Conservation (phyloP, 306 rosid genomes). For the Casuarina equisetifolia region DNA sequence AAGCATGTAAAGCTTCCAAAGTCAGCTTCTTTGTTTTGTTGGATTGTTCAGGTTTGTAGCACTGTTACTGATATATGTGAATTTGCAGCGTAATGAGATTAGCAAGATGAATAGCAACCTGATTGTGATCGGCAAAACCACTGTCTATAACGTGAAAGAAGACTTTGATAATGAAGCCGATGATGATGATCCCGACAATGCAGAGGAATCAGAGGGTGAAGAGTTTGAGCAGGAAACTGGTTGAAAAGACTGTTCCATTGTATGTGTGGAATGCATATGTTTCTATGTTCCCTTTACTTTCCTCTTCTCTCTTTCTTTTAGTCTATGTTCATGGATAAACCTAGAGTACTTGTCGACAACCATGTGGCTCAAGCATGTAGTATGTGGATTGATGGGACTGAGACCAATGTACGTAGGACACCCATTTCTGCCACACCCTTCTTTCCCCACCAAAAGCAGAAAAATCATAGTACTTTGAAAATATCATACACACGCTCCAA, state of each 20-base stretch:
- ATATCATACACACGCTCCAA: too few species aligned
- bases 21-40: too few species aligned
- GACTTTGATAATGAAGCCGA: conserved; percentile 68
- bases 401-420: too few species aligned
- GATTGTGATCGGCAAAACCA: conserved; percentile 66
- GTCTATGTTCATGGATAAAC: too few species aligned
- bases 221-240: conserved; percentile 94
- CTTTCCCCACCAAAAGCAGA: too few species aligned
- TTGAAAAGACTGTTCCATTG: conserved; percentile 35
- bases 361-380: too few species aligned
- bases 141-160: conserved; percentile 72
- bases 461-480: too few species aligned
- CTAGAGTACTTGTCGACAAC: too few species aligned
- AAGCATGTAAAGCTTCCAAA: background rate
- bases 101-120: conserved; percentile 62
- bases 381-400: too few species aligned
- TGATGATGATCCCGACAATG: conserved; percentile 73
- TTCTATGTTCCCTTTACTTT: background rate
- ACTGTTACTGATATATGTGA: conserved; percentile 1
- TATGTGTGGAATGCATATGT: too few species aligned
- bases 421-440: too few species aligned
- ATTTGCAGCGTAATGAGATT: conserved; percentile 78
- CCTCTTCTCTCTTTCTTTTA: background rate
- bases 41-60: too few species aligned
- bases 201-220: conserved; percentile 89